phyloP scores from a whole-genome alignment of 2,329 filamentous ascomycete genomes.

The Colletotrichum noveboracense region DNA sequence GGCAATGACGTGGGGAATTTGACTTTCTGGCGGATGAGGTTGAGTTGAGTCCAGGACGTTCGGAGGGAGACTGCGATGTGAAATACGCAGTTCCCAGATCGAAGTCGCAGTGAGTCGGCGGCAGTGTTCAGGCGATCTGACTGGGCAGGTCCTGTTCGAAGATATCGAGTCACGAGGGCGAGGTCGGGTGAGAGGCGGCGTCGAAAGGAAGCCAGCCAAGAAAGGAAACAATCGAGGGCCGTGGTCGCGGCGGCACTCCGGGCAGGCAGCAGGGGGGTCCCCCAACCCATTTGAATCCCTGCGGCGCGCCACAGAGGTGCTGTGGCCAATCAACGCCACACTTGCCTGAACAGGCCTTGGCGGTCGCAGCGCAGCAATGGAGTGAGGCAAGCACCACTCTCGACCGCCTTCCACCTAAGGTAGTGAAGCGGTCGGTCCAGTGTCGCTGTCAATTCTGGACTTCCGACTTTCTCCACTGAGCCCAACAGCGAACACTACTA shows the following conservation, averaged over 20 bases:
- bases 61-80: not conserved
- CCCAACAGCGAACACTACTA: not conserved
- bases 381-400: not conserved
- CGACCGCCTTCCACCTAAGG: not conserved
- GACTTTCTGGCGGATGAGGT: not conserved
- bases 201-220: not conserved
- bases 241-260: conserved; percentile 2
- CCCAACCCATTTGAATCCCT: not conserved
- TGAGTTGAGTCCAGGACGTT: not conserved
- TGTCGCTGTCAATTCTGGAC: not conserved
- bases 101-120: not conserved
- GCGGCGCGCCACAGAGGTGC: conserved; percentile 4
- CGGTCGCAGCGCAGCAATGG: not conserved
- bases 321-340: conserved; percentile 3
- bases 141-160: not conserved
- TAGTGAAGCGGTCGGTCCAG: not conserved
- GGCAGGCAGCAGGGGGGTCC: conserved; percentile 17
- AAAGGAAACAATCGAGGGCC: conserved; percentile 12
- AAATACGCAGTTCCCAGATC: not conserved
- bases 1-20: not conserved
- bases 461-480: not conserved
- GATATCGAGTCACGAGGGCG: conserved; percentile 14
- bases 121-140: not conserved
- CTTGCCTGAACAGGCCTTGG: not conserved
- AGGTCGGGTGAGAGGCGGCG: conserved; percentile 18